A percentile compares a stretch with the other conserved stretches of the same genome.
Conservation (phyloP, 75 land plant genomes). For the Cryptomeria japonica region DNA sequence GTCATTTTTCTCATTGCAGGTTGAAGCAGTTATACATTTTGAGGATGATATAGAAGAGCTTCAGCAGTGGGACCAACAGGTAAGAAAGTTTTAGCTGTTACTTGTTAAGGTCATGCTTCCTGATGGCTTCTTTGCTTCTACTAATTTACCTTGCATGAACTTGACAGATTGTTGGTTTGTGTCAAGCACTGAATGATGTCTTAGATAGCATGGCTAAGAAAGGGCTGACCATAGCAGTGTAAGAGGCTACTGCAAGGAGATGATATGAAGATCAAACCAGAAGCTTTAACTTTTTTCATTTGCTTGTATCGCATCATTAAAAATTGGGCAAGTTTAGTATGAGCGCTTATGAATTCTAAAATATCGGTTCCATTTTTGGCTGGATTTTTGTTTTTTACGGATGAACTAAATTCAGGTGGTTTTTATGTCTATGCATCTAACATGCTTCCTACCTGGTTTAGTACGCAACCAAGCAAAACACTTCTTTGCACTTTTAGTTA, state of each 20-base stretch:
- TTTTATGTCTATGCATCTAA: not conserved
- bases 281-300: not conserved
- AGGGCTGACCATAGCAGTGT: conserved; percentile 81
- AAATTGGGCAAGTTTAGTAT: not conserved
- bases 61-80: conserved; percentile 99
- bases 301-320: not conserved
- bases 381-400: not conserved
- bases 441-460: not conserved
- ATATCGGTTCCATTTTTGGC: not conserved
- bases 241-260: conserved; percentile 16
- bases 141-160: not conserved
- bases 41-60: conserved; percentile 97
- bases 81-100: conserved; percentile 9
- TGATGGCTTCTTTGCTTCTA: not conserved
- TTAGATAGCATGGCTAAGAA: conserved; percentile 96
- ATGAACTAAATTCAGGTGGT: not conserved
- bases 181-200: conserved; percentile 95
- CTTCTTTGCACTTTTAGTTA: not conserved
- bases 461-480: not conserved
- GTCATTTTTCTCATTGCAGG: conserved; percentile 40
- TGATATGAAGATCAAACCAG: not conserved
- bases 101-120: not conserved
- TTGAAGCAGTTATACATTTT: conserved; percentile 97
- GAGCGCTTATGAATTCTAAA: not conserved
- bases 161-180: conserved; percentile 82